Conservation (phyloP, 1,139 yeast genomes). For the Suhomyces choctaworum region DNA sequence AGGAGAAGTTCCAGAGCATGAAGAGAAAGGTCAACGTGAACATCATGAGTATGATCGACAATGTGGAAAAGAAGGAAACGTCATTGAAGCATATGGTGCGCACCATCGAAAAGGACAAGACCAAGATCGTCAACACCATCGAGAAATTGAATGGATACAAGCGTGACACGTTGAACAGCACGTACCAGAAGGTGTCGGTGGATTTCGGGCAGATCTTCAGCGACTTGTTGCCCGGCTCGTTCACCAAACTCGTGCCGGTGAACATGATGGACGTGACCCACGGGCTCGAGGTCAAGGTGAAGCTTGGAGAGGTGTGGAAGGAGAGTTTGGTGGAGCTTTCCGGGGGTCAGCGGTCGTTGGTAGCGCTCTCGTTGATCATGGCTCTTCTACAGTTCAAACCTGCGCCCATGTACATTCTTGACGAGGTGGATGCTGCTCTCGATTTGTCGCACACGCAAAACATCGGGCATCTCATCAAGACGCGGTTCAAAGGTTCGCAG, state of each 20-base stretch:
- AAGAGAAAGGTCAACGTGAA: slow-evolving; percentile 82
- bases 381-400: slow-evolving; percentile 93
- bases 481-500: slow-evolving; percentile 92
- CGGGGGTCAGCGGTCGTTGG: slow-evolving; percentile 95
- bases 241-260: slow-evolving; percentile 83
- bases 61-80: slow-evolving; percentile 84
- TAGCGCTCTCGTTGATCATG: slow-evolving; percentile 86
- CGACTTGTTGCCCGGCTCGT: slow-evolving; percentile 85
- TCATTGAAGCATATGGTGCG: slow-evolving; percentile 77
- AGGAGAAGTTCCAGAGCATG: slow-evolving; percentile 70
- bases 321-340: slow-evolving; percentile 92
- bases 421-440: slow-evolving; percentile 97
- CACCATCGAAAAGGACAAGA: slow-evolving; percentile 87
- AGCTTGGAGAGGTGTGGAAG: slow-evolving; percentile 92
- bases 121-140: slow-evolving; percentile 86
- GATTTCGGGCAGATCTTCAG: slow-evolving; percentile 94
- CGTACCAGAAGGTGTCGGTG: slow-evolving; percentile 80
- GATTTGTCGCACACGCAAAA: slow-evolving; percentile 97
- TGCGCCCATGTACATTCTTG: slow-evolving; percentile 96
- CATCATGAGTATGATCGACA: slow-evolving; percentile 92
- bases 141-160: slow-evolving; percentile 85
- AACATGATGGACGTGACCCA: slow-evolving; percentile 81
- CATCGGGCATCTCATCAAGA: slow-evolving; percentile 93
- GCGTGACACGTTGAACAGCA: slow-evolving; percentile 75
- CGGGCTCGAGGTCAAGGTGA: slow-evolving; percentile 90